Base-by-base conservation (phyloP, 441 rosid species). In the Macaranga tanarius region DNA sequence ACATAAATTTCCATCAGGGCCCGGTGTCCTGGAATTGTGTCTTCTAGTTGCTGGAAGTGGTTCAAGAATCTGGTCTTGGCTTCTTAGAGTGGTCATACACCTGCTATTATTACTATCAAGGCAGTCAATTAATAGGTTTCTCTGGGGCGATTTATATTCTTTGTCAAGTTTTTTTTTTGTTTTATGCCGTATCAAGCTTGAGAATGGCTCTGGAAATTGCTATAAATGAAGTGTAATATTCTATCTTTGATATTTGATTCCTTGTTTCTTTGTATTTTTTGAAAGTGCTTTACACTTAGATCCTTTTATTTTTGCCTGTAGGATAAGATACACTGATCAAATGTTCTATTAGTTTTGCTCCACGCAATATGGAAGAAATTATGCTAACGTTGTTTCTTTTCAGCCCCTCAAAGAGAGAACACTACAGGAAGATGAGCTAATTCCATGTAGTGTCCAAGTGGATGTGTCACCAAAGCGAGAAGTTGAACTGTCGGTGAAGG, bases 401-500 rank as follows among this genome's bases (percentile, higher is more conserved):
- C 84, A 86, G 91, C 67, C 80, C 19, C 73, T 74, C 62, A 65
- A 52, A 34, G 86, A 80, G 75, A 76, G 77, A 54, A 84, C 71
- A 76, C 72, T 65, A 44, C 78, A 66, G 79, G 87, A 82, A 74
- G 67, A 75, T 81, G 86, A 79, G 78, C 86, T 63, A 63, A 57
- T 86, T 48, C 80, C 87, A 48, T 89, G 87, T 80, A 82, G 73
- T 70, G 72, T 86, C 67, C 89, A 86, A 70, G 83, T 89, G 77
- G 90, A 91, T 72, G 62, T 89, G 72, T 87, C 78, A 57, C 75
- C 81, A 58, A 86, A 81, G 76, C 81, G 69, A 76, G 92, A 88
- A 71, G 82, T 81, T 81, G 87, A 81, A 79, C 66, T 88, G 70
- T 85, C 95, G 31, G 79, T 90, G 70, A 86, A 86, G 86, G 97